Evolutionary conservation across 495 filamentous ascomycete species (phyloP).

Genomic region (Corynascus novoguineensis): DNA sequence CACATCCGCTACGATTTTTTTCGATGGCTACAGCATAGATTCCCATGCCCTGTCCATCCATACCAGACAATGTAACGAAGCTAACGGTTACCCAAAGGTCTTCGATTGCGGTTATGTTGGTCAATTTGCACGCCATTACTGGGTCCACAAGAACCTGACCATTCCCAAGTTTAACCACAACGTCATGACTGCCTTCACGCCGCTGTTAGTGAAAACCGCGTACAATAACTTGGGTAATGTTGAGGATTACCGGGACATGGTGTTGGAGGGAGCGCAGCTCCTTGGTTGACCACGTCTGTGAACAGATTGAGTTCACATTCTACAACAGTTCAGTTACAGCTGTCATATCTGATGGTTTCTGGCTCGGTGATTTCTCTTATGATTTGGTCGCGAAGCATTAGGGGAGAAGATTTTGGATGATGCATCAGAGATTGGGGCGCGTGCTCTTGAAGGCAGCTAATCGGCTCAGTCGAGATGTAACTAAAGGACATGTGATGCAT

Average conservation of each 20-base stretch:
- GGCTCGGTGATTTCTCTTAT: too few species aligned
- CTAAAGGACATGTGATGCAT: too few species aligned
- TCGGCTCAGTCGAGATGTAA: too few species aligned
- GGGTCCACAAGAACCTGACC: constrained; percentile 22
- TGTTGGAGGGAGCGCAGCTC: constrained; percentile 20
- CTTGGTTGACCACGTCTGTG: neutral
- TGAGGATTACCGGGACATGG: constrained; percentile 18
- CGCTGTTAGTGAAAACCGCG: constrained; percentile 21
- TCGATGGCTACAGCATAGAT: constrained; percentile 26
- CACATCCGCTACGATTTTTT: constrained; percentile 27
- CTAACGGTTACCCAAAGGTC: constrained; percentile 27
- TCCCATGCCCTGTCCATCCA: constrained; percentile 21
- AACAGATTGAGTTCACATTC: neutral
- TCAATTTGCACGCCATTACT: constrained; percentile 29
- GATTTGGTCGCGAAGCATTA: too few species aligned
- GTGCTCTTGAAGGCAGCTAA: too few species aligned
- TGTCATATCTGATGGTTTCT: too few species aligned
- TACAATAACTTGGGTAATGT: constrained; percentile 13
- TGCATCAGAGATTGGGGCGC: too few species aligned
- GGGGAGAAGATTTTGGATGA: too few species aligned
- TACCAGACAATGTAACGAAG: constrained; percentile 25
- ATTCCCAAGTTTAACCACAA: constrained; percentile 19
- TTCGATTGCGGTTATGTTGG: constrained; percentile 19
- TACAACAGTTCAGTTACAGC: too few species aligned
- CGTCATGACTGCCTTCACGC: constrained; percentile 23